These are phyloP conservation scores for Marchantia paleacea DNA, from an alignment of 225 moss, liverwort and hornwort species.

Conservation along the genomic window DNA sequence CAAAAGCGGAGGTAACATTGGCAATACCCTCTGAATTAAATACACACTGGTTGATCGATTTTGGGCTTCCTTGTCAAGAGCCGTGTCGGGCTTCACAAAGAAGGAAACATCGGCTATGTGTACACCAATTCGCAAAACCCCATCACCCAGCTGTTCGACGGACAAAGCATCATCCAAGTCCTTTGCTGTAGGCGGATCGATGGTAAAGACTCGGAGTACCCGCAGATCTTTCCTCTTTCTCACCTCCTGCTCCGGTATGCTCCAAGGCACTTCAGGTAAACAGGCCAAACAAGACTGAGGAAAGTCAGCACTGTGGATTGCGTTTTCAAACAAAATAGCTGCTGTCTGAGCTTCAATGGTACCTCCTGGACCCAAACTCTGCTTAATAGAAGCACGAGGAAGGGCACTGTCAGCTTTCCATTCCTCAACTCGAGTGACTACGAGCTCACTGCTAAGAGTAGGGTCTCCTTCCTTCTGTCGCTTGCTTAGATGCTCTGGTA, in stretches of 20 bases:
- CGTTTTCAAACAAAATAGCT: constrained; percentile 82
- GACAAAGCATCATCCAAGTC: constrained; percentile 98
- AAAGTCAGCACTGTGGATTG: constrained; percentile 73
- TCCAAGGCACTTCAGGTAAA: constrained; percentile 82
- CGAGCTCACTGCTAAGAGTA: constrained; percentile 67
- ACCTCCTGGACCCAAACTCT: constrained; percentile 83
- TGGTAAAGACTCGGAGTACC: constrained; percentile 68
- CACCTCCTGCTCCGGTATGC: constrained; percentile 61
- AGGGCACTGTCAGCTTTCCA: constrained; percentile 71
- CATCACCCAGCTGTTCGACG: constrained; percentile 60
- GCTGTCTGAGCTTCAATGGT: constrained; percentile 87
- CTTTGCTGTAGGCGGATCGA: constrained; percentile 85
- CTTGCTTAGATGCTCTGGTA: constrained; percentile 59
- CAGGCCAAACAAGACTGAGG: constrained; percentile 63
- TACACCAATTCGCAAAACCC: constrained; percentile 68
- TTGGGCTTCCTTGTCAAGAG: constrained; percentile 82
- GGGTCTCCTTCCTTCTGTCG: constrained; percentile 71
- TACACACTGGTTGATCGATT: constrained; percentile 91
- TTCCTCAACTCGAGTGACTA: constrained; percentile 71
- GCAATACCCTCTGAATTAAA: constrained; percentile 83
- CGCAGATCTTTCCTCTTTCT: constrained; percentile 69
- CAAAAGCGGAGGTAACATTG: constrained; percentile 83
- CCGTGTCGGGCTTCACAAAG: constrained; percentile 69
- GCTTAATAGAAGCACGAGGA: constrained; percentile 60
- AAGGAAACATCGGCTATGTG: constrained; percentile 97